Evolutionary conservation across 1,284 basidiomycete genomes (phyloP), one percentile per base, ranked within the genome.

Genomic region (Fomitopsis schrenkii): DNA sequence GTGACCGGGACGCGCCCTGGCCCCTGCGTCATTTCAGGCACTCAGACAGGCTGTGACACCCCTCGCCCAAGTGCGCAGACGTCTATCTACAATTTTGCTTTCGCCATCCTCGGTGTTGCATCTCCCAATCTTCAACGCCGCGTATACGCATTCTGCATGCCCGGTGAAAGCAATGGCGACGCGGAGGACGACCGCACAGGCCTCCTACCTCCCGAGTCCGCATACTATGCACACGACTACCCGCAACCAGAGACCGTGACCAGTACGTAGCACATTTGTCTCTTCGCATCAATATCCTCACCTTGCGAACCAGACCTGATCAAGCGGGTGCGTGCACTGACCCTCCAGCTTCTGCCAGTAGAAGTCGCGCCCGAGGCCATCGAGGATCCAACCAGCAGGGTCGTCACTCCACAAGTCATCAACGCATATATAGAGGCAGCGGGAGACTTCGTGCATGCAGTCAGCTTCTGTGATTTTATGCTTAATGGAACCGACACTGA

Each of bases 371-470:
- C 79, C 4, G 78, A 79, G 40, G 78, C 71, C 19, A 80, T 93
- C 60, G 83, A 77, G 66, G 83, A 85, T 42, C 84, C 89, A 1
- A 89, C 87, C 1, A 89, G 87, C 72, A 80, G 87, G 57, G 75
- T 91, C 41, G 88, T 93, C 28, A 92, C 90, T 1, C 86, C 85
- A 0, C 78, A 81, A 59, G 91, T 93, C 53, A 79, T 92, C 55
- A 74, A 77, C 46, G 83, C 89, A 2, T 93, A 86, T 67, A 79
- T 75, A 41, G 81, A 78, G 42, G 86, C 91, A 41, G 88, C 87
- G 9, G 89, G 90, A 12, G 88, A 91, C 72, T 95, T 96, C 69
- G 72, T 79, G 22, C 91, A 94, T 71, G 90, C 91, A 30, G 90
- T 96, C 71, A 64, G 87, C 76, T 14, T 0, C 28, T 12, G 8